Evolutionary conservation across 176 grass and related monocot species (phyloP), one percentile per base, ranked within the genome.

Genomic region (Melocanna baccifera): DNA sequence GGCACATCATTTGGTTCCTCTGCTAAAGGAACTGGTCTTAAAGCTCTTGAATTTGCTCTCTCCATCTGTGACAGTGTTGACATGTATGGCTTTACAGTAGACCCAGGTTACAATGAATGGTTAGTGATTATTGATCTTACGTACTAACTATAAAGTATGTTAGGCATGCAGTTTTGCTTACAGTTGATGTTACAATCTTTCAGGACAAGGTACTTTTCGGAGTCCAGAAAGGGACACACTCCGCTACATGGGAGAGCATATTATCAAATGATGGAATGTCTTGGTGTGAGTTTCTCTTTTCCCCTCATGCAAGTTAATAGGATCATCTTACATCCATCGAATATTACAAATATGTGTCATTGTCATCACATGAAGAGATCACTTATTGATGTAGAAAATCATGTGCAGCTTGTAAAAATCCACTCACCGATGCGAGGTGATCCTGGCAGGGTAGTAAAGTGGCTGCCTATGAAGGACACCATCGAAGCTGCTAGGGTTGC

Each of bases 221-320:
- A 95, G 85, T 90, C 93, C 66, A 95, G 96, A 74, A 88, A 93
- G 82, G 96, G 93, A 13, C 96, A 98, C 73, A 98, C 96, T 73
- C 96, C 93, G 36, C 86, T 98, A 41, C 93, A 93, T 48, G 96
- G 96, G 26, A 94, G 96, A 91, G 89, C 96, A 81, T 98, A 98
- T 86, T 98, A 92, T 87, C 96, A 95, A 77, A 98, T 98, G 96
- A 98, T 98, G 96, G 96, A 98, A 91, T 98, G 96, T 79, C 91
- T 98, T 81, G 93, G 96, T 78, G 96, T 98, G 73, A 88, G 85
- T 88, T n/a, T 52, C 50, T 76, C 45, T 42, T 58, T 83, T 69
- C 78, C 50, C 19, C 3, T 28, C 65, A 42, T n/a, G 29, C 12
- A 76, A 79, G 4, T 52, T 30, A 58, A 75, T 3, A 39, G 73